Evolutionary conservation across 164 flowering plant species (phyloP).

Genomic region (Cinnamomum micranthum): DNA sequence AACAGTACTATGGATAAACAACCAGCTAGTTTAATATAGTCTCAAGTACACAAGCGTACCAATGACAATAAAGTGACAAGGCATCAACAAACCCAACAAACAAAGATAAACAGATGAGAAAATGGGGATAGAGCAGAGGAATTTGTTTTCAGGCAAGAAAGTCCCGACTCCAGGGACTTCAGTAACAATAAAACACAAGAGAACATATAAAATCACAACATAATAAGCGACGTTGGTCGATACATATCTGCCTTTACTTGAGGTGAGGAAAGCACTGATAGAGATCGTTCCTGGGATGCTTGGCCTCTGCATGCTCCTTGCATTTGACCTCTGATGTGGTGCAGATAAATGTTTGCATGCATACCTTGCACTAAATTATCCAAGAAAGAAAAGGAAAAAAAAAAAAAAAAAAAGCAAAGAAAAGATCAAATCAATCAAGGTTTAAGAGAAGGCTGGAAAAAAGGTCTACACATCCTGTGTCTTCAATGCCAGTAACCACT

Average conservation of each 20-base stretch:
- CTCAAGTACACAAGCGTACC: no score
- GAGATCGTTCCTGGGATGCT: conserved; percentile 56
- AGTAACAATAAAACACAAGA: not conserved
- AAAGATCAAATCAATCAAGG: no score
- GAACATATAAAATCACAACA: not conserved
- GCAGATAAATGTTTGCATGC: conserved; percentile 72
- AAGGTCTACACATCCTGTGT: no score
- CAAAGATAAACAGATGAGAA: not conserved
- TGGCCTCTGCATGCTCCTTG: conserved; percentile 64
- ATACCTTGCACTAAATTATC: conserved; percentile 59
- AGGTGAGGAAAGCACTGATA: conserved; percentile 55
- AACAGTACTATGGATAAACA: no score
- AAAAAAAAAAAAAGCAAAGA: not conserved
- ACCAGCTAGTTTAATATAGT: no score
- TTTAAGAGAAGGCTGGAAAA: no score
- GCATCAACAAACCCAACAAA: not conserved
- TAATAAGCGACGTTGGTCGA: not conserved
- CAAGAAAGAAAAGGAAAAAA: not conserved
- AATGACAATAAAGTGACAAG: not conserved
- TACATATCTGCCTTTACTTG: conserved; percentile 6
- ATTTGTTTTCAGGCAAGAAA: not conserved
- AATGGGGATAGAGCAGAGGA: conserved; percentile 1
- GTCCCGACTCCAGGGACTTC: not conserved
- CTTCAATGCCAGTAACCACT: no score
- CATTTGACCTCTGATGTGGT: conserved; percentile 64